These are phyloP conservation scores for Candida golubevii DNA, from an alignment of 805 yeast genomes.

Conservation along the genomic window DNA sequence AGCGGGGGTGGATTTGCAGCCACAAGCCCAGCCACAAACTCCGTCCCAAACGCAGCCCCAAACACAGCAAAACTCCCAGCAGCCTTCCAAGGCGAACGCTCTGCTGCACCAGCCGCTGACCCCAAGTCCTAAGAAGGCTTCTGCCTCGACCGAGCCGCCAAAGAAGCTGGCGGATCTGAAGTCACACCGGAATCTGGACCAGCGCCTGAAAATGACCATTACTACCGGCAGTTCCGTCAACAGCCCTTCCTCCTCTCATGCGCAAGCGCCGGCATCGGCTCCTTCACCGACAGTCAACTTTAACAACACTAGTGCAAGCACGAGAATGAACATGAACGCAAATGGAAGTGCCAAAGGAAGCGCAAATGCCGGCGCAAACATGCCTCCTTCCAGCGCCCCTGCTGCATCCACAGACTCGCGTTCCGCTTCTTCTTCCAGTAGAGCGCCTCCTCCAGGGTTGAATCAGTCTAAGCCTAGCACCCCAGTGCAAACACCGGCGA, in stretches of 20 bases:
- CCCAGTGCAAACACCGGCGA: slow-evolving; percentile 6
- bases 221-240: slow-evolving; percentile 8
- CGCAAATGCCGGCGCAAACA: not conserved
- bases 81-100: not conserved
- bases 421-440: not conserved
- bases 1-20: not conserved
- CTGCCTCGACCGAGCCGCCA: not conserved
- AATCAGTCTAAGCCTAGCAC: slow-evolving; percentile 13
- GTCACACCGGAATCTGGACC: not conserved
- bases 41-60: not conserved
- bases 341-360: no score
- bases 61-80: not conserved
- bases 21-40: not conserved
- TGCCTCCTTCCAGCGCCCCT: not conserved
- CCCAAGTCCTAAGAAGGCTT: not conserved
- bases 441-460: slow-evolving; percentile 20
- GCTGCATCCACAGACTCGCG: not conserved
- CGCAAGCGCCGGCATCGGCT: not conserved
- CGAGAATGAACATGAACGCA: no score
- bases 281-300: not conserved
- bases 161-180: not conserved
- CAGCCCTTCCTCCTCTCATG: not conserved
- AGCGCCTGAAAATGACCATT: not conserved
- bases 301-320: not conserved
- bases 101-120: not conserved